phyloP scores from a whole-genome alignment of 2,329 filamentous ascomycete genomes.

The Myriosclerotinia duriaeana region DNA sequence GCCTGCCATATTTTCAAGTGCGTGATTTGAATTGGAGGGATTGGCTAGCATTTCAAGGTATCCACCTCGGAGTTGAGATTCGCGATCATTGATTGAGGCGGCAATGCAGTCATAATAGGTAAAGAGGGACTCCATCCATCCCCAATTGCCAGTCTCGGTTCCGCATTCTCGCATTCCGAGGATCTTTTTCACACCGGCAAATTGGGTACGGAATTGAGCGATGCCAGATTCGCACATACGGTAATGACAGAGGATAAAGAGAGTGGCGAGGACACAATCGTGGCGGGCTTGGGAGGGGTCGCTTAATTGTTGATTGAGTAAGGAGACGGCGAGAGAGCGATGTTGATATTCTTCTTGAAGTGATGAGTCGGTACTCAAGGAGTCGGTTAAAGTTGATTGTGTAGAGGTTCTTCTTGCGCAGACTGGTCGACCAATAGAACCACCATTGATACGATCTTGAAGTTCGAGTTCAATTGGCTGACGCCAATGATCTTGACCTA shows the following conservation, averaged over 20 bases:
- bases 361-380: conserved; percentile 51
- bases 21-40: conserved; percentile 58
- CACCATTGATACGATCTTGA: conserved; percentile 37
- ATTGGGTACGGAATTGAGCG: conserved; percentile 89
- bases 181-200: conserved; percentile 89
- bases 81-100: conserved; percentile 86
- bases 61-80: conserved; percentile 70
- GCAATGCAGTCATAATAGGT: conserved; percentile 94
- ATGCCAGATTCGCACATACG: conserved; percentile 92
- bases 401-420: conserved; percentile 33
- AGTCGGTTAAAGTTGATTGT: conserved; percentile 44
- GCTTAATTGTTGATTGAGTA: conserved; percentile 81
- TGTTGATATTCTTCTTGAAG: conserved; percentile 82
- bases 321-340: conserved; percentile 72
- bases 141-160: conserved; percentile 63
- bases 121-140: conserved; percentile 91
- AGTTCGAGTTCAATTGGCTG: conserved; percentile 42
- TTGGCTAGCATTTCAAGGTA: conserved; percentile 62
- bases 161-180: conserved; percentile 70
- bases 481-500: conserved; percentile 54
- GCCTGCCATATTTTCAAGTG: conserved; percentile 77
- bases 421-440: conserved; percentile 28
- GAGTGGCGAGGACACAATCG: conserved; percentile 83
- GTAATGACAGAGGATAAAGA: conserved; percentile 86
- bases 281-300: conserved; percentile 73